Evolutionary conservation across 176 grass and related monocot species (phyloP), one percentile per base, ranked within the genome.

Genomic region (Oryza glumipatula): DNA sequence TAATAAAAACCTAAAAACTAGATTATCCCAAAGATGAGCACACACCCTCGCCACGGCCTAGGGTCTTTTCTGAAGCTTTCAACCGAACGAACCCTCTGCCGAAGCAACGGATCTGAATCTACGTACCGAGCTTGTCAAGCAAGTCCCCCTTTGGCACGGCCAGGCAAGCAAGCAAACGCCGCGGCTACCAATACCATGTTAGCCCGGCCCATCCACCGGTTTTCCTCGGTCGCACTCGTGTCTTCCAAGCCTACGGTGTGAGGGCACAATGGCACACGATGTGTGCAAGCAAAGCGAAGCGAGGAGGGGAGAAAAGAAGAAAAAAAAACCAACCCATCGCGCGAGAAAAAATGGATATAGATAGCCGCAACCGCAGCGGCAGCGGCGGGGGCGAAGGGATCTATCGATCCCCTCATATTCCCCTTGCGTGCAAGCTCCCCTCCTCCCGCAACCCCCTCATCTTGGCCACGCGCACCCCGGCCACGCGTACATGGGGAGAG

Each of bases 351-450:
- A 61, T 19, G 35, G 43, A 44, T 44, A 9, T 46, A 28, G 13
- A 35, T 32, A 38, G 72, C 52, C 52, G n/a, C 35, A 36, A 39
- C 68, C 44, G 82, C 44, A 77, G 83, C 69, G 76, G 86, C 78
- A 21, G 83, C 72, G 54, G 28, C 52, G 72, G 44, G 15, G 48
- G 70, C 45, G 9, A 84, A 90, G 85, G 83, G 77, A 96, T 88
- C 85, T 84, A 90, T 36, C 35, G 35, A 36, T 88, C 76, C 70
- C 22, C 74, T 77, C 30, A 65, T 82, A 97, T 90, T 94, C 90
- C 83, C 49, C 82, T 97, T 92, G 91, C 94, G 94, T 97, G 89
- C 89, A 92, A 88, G 91, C 89, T 88, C 79, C 70, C 82, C n/a
- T 64, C 32, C 77, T 74, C 23, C 38, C 5, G 17, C 17, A 54